Evolutionary conservation across 2,329 filamentous ascomycete species (phyloP), one percentile per base, ranked within the genome.

Genomic region (Fusarium kyushuense): DNA sequence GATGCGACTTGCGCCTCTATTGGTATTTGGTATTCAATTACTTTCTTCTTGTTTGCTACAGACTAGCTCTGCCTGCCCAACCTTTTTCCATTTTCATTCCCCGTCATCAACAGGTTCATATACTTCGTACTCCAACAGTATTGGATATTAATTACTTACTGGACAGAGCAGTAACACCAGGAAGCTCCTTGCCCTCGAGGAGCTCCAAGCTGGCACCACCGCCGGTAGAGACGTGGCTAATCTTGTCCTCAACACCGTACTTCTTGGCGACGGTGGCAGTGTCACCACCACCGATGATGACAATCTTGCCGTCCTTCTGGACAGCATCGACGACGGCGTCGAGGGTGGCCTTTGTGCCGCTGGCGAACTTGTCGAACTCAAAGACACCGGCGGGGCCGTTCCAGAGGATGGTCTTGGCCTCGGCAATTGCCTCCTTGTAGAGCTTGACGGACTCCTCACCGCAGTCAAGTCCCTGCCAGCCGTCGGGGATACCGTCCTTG

Each of bases 281-380:
- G 83, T 99, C 96, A 82, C 96, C 96, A 81, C 96, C 96, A 67
- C 96, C 96, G 71, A 99, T 97, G 83, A 99, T 98, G 80, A 98
- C 96, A 76, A 96, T 97, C 86, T 96, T 94, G 80, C 94, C 94
- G 65, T 84, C 87, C 48, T 79, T 78, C 81, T 92, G 85, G 63
- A 91, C 92, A 64, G 92, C 96, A 25, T 86, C 86, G 54, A 98
- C 94, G 54, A 91, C 94, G 58, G 93, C 93, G 77, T 97, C 92
- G 73, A 99, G 89, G 49, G 93, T 97, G 66, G 89, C 87, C 88
- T 97, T 97, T 77, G 96, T 99, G 75, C 93, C 96, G 67, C 86
- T 90, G 77, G 94, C 93, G 80, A 99, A 99, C 79, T 92, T 91
- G 66, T 97, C 93, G 77, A 98, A 92, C 88, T 99, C 96, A 76